Evolutionary conservation across 2,329 filamentous ascomycete species (phyloP).

Genomic region (Botrytis aclada): DNA sequence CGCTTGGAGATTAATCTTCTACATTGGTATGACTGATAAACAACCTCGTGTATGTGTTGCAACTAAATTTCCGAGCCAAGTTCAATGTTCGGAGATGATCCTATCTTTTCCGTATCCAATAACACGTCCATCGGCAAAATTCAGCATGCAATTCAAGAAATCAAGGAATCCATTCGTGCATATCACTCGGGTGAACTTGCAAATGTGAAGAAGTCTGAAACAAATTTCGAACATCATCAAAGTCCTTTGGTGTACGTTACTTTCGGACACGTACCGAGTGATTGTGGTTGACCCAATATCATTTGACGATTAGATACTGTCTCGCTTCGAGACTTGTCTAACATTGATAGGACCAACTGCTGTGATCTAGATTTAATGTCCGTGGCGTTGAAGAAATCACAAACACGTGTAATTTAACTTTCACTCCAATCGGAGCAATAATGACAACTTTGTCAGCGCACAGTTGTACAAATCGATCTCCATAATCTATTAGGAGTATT

Average conservation of each 20-base stretch:
- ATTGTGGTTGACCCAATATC: conserved; percentile 4
- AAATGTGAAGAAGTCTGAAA: not conserved
- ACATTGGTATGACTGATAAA: not conserved
- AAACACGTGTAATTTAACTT: conserved; percentile 18
- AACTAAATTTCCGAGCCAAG: not conserved
- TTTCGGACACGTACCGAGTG: conserved; percentile 7
- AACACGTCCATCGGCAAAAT: not conserved
- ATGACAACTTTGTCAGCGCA: conserved; percentile 12
- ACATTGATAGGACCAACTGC: conserved; percentile 19
- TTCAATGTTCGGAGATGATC: not conserved
- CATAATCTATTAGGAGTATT: conserved; percentile 3
- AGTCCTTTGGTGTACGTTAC: conserved; percentile 7
- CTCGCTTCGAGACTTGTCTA: conserved; percentile 18
- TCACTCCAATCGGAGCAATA: conserved; percentile 10
- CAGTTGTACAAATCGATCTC: conserved; percentile 8
- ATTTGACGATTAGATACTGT: conserved; percentile 8
- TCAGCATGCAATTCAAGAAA: not conserved
- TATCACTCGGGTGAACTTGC: not conserved
- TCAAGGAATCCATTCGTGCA: not conserved
- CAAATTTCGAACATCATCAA: not conserved
- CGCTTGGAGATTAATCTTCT: not conserved
- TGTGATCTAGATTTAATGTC: conserved; percentile 1
- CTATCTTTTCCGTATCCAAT: not conserved
- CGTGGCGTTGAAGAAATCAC: conserved; percentile 7
- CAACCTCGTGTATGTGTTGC: conserved; percentile 2